These are phyloP conservation scores for Penicillium glabrum DNA, from an alignment of 2,329 filamentous ascomycete genomes.

Conservation along the genomic window DNA sequence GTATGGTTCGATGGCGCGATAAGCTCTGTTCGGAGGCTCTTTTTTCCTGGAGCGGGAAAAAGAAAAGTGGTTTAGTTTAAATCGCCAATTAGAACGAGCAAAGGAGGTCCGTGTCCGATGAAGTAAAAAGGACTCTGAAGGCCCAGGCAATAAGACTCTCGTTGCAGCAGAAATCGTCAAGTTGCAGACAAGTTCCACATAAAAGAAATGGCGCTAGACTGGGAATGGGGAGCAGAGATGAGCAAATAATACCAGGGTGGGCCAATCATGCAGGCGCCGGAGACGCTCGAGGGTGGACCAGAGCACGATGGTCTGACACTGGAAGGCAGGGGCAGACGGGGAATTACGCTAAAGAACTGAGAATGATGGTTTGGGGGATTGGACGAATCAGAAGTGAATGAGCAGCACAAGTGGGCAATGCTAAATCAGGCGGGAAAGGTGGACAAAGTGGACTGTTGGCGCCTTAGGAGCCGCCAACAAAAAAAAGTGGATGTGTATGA, in stretches of 20 bases:
- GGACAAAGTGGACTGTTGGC: constrained; percentile 13
- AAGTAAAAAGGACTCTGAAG: background rate
- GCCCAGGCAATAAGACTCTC: background rate
- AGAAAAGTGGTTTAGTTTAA: constrained; percentile 10
- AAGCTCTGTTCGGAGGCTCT: constrained; percentile 22
- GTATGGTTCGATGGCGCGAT: constrained; percentile 19
- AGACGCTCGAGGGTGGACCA: constrained; percentile 25
- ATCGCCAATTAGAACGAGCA: constrained; percentile 12
- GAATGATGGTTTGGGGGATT: constrained; percentile 13
- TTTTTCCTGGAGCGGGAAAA: constrained; percentile 15
- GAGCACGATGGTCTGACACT: constrained; percentile 32
- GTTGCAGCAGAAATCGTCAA: background rate
- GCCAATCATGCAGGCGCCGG: constrained; percentile 32
- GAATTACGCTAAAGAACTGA: constrained; percentile 8
- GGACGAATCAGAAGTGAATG: constrained; percentile 18
- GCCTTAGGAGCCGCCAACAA: background rate
- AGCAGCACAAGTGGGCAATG: constrained; percentile 15
- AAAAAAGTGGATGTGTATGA: constrained; percentile 6
- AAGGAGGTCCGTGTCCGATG: constrained; percentile 3
- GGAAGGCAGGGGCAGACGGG: constrained; percentile 15
- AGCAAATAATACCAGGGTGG: constrained; percentile 21
- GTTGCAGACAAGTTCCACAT: background rate
- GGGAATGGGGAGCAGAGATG: constrained; percentile 11
- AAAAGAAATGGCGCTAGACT: constrained; percentile 13
- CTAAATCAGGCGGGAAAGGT: constrained; percentile 20